These are phyloP conservation scores for Sporothrix mexicana DNA, from an alignment of 2,329 filamentous ascomycete species.

Conservation along the genomic window DNA sequence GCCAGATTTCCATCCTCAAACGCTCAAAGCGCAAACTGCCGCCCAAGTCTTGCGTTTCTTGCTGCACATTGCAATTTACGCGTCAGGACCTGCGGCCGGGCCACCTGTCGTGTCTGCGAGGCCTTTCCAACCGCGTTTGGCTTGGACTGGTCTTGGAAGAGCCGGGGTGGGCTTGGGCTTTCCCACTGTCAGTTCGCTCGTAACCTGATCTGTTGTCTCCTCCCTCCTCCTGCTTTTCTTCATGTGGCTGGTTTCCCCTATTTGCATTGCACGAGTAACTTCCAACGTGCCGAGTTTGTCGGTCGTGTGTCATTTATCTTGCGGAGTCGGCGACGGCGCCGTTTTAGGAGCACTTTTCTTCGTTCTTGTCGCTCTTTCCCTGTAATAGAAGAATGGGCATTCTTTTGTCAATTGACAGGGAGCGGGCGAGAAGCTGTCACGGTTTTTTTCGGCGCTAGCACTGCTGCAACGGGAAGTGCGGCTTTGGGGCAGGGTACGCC, in stretches of 20 bases:
- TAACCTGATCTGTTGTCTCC: not conserved
- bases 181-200: slow-evolving; percentile 3
- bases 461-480: slow-evolving; percentile 10
- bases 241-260: too few relatives aligned
- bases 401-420: not conserved
- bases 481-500: not conserved
- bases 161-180: slow-evolving; percentile 12
- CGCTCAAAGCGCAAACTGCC: not conserved
- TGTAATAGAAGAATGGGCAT: not conserved
- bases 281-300: not conserved
- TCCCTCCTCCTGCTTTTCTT: not conserved
- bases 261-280: not conserved
- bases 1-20: too few relatives aligned
- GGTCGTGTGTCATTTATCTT: slow-evolving; percentile 1
- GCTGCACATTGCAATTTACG: slow-evolving; percentile 30
- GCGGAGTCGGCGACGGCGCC: slow-evolving; percentile 28
- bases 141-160: slow-evolving; percentile 19
- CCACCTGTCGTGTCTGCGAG: slow-evolving; percentile 4
- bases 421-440: not conserved
- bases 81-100: slow-evolving; percentile 16
- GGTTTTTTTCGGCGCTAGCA: slow-evolving; percentile 18
- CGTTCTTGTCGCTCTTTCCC: not conserved
- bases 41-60: not conserved
- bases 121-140: slow-evolving; percentile 13
- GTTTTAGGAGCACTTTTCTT: not conserved